Percentiles rank a stretch among this genome's conserved stretches.
These are phyloP conservation scores for Pythium folliculosum DNA, from an alignment of 352 stramenopile species.

Conservation along the genomic window DNA sequence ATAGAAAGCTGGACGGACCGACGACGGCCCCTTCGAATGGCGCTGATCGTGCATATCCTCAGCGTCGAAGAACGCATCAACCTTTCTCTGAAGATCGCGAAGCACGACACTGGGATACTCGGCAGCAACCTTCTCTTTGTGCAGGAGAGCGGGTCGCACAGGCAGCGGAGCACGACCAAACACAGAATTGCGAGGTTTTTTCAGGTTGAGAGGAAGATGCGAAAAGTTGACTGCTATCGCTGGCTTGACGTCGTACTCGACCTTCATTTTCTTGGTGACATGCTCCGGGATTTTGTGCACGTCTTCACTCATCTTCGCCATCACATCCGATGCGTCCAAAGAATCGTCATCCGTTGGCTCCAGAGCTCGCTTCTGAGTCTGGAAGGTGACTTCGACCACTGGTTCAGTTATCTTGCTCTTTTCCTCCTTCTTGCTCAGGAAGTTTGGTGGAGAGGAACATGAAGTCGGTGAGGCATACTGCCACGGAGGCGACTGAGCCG, in stretches of 20 bases:
- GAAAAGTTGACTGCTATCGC: slow-evolving; percentile 11
- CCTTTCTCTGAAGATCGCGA: slow-evolving; percentile 40
- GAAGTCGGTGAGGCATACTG: background rate
- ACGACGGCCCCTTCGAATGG: background rate
- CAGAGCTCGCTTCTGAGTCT: slow-evolving; percentile 3
- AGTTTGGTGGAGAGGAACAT: background rate
- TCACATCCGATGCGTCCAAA: slow-evolving; percentile 3
- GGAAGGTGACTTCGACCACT: background rate
- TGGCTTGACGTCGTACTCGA: slow-evolving; percentile 1
- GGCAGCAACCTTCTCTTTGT: slow-evolving; percentile 43
- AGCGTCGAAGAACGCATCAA: slow-evolving; percentile 25
- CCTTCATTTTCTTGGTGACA: slow-evolving; percentile 23
- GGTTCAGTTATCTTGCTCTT: background rate
- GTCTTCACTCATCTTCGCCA: background rate
- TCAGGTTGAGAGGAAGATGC: slow-evolving; percentile 18
- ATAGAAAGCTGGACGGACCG: slow-evolving; percentile 47
- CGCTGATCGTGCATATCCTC: slow-evolving; percentile 1
- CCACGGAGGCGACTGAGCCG: background rate
- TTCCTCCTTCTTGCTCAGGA: slow-evolving; percentile 2
- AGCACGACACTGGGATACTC: slow-evolving; percentile 38
- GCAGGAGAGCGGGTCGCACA: slow-evolving; percentile 29
- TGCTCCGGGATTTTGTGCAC: background rate
- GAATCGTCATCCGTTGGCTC: background rate
- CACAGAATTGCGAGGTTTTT: slow-evolving; percentile 13
- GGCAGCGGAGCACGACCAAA: slow-evolving; percentile 20